Conservation (phyloP, 371 early-diverging fungal species). For the Parasitella parasitica region DNA sequence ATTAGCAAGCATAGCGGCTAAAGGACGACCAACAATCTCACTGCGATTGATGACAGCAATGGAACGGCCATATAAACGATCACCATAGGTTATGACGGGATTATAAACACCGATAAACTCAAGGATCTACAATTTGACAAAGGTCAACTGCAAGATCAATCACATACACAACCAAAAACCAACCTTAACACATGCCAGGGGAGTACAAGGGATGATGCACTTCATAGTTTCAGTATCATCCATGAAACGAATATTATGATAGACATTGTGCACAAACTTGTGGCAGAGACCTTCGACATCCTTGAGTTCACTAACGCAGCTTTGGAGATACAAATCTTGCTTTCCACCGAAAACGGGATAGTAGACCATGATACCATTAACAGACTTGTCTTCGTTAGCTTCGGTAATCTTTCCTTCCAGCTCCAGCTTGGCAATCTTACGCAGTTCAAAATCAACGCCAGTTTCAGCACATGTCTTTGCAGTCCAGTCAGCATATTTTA, state of each 20-base stretch:
- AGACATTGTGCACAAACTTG: slow-evolving; percentile 91
- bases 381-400: slow-evolving; percentile 80
- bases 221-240: slow-evolving; percentile 81
- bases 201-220: slow-evolving; percentile 96
- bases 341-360: slow-evolving; percentile 94
- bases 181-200: slow-evolving; percentile 92
- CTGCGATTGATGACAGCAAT: slow-evolving; percentile 94
- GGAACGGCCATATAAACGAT: slow-evolving; percentile 92
- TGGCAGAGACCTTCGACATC: slow-evolving; percentile 97
- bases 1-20: slow-evolving; percentile 96
- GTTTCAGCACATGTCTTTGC: slow-evolving; percentile 89
- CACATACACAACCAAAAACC: not conserved
- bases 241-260: slow-evolving; percentile 92
- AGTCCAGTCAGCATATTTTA: slow-evolving; percentile 89
- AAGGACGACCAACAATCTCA: slow-evolving; percentile 96
- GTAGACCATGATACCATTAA: slow-evolving; percentile 94
- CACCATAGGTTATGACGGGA: slow-evolving; percentile 85
- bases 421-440: slow-evolving; percentile 77
- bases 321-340: slow-evolving; percentile 93
- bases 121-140: slow-evolving; percentile 55
- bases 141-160: not conserved
- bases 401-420: slow-evolving; percentile 84
- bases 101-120: slow-evolving; percentile 95
- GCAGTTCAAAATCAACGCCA: slow-evolving; percentile 89
- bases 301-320: slow-evolving; percentile 82